These are phyloP conservation scores for Paramecium sonneborni DNA, from an alignment of 73 alveolate genomes.

Conservation along the genomic window DNA sequence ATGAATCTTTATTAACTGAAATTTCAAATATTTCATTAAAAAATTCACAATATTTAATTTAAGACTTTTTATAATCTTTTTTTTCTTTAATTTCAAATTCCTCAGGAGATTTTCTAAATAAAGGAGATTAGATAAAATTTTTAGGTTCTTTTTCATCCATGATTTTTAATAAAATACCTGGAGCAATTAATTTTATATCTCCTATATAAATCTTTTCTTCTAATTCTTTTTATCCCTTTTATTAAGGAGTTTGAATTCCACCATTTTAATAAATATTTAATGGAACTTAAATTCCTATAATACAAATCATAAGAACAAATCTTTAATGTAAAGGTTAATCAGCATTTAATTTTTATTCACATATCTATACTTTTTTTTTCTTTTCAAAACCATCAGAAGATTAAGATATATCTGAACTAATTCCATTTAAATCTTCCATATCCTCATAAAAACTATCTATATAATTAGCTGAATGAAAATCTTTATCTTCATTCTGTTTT, in stretches of 20 bases:
- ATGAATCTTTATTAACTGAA: background rate
- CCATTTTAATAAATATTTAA: background rate
- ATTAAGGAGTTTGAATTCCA: background rate
- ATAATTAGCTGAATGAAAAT: background rate
- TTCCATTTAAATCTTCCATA: background rate
- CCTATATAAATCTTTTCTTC: background rate
- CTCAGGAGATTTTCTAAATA: background rate
- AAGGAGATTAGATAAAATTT: background rate
- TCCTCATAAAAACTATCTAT: constrained; percentile 37
- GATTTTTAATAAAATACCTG: background rate
- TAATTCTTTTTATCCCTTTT: background rate
- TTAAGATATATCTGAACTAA: background rate
- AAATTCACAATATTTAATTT: background rate
- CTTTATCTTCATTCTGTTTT: background rate
- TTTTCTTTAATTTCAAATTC: background rate
- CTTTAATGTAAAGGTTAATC: background rate
- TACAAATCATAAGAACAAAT: background rate
- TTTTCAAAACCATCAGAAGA: background rate
- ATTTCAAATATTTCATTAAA: constrained; percentile 22
- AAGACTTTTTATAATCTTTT: background rate
- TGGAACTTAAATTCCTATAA: background rate
- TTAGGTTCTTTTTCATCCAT: background rate
- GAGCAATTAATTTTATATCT: background rate
- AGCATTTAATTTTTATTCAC: background rate
- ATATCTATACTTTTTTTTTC: background rate